Percentiles rank a stretch among this genome's conserved stretches.
Evolutionary conservation across 2,329 filamentous ascomycete genomes (phyloP).

Genomic region (Alternaria postmessia): DNA sequence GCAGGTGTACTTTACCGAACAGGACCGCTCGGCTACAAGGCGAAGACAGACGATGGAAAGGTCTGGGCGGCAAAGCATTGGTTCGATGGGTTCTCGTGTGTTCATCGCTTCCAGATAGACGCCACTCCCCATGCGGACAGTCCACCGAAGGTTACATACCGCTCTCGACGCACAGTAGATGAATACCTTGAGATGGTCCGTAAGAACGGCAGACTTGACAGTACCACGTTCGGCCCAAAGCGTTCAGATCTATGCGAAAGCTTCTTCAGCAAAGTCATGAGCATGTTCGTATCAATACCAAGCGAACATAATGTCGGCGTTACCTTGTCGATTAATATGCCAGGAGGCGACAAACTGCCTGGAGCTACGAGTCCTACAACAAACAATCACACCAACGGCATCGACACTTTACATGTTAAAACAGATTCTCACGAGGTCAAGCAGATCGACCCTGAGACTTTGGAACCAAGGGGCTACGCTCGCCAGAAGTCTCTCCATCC

Average conservation of each 20-base stretch:
- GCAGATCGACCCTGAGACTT: conserved; percentile 71
- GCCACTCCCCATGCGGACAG: conserved; percentile 49
- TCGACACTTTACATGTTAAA: conserved; percentile 65
- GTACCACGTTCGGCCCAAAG: conserved; percentile 73
- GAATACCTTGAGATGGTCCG: conserved; percentile 68
- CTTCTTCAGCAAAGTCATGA: conserved; percentile 75
- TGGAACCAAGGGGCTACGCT: conserved; percentile 74
- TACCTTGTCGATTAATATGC: conserved; percentile 70
- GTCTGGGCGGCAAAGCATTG: conserved; percentile 73
- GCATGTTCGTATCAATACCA: conserved; percentile 58
- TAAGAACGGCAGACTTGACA: conserved; percentile 64
- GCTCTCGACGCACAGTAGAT: conserved; percentile 74
- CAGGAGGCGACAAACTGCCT: conserved; percentile 53
- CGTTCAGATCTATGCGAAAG: conserved; percentile 74
- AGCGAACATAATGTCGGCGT: conserved; percentile 69
- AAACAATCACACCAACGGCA: conserved; percentile 47
- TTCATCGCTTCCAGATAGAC: conserved; percentile 75
- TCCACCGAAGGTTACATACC: conserved; percentile 67
- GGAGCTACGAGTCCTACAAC: conserved; percentile 17
- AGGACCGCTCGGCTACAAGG: conserved; percentile 71
- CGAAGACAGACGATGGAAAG: conserved; percentile 67
- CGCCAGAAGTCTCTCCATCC: conserved; percentile 71
- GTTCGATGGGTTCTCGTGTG: conserved; percentile 80
- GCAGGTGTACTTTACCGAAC: conserved; percentile 73
- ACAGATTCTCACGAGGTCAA: conserved; percentile 67